These are phyloP conservation scores for Dactylorhiza incarnata DNA, from an alignment of 106 monocot species.

Conservation along the genomic window DNA sequence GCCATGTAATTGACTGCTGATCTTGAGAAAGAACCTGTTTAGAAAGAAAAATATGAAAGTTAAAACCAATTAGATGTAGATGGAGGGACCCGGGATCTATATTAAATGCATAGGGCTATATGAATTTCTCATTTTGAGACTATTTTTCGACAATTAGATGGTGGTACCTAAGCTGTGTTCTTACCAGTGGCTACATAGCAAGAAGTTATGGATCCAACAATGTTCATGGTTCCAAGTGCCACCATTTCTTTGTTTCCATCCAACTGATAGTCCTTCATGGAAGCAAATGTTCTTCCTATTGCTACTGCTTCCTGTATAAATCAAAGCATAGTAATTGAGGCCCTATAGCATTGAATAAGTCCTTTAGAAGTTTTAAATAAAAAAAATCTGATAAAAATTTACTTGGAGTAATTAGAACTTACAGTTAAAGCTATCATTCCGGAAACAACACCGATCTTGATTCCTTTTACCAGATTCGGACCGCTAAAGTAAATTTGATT, in stretches of 20 bases:
- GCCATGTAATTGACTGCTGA: conserved; percentile 95
- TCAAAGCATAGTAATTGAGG: neutral
- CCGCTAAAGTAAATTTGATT: conserved; percentile 56
- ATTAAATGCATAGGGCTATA: too few relatives aligned
- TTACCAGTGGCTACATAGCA: conserved; percentile 74
- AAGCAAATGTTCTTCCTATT: conserved; percentile 77
- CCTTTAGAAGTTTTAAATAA: neutral
- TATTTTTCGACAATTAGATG: neutral
- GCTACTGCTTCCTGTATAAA: conserved; percentile 66
- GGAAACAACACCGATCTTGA: conserved; percentile 54
- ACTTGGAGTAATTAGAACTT: conserved; percentile 1
- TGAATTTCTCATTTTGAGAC: too few relatives aligned
- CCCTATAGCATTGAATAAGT: neutral
- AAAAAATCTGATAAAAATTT: neutral
- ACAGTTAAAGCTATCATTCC: conserved; percentile 82
- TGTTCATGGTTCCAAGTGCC: conserved; percentile 72
- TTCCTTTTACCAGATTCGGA: conserved; percentile 38
- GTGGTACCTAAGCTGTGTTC: neutral
- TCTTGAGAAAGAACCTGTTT: conserved; percentile 75
- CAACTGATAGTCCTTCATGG: conserved; percentile 65
- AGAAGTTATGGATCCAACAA: conserved; percentile 71
- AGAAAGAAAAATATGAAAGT: neutral
- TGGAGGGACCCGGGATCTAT: too few relatives aligned
- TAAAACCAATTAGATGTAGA: too few relatives aligned
- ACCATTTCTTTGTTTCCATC: conserved; percentile 93